phyloP scores from a whole-genome alignment of 306 rosid genomes.

The Prunus mongolica region DNA sequence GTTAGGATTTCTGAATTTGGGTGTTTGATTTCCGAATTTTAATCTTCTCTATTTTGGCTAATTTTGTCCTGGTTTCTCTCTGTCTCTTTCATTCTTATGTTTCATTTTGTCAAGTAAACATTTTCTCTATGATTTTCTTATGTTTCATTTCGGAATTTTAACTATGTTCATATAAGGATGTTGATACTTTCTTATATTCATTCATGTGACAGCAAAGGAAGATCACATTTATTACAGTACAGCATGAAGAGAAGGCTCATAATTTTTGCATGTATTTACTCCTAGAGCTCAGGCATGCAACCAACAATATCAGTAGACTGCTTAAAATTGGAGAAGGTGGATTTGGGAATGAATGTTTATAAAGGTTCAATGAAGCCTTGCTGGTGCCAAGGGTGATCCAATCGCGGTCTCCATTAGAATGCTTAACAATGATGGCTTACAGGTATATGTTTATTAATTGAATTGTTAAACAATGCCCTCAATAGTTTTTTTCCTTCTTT shows the following conservation, averaged over 20 bases:
- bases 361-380: slow-evolving; percentile 64
- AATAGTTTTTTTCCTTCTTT: too few relatives aligned
- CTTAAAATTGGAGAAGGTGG: slow-evolving; percentile 89
- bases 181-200: neutral
- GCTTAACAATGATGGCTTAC: slow-evolving; percentile 63
- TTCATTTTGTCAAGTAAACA: neutral
- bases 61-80: too few relatives aligned
- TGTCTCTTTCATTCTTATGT: too few relatives aligned
- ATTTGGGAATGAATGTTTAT: slow-evolving; percentile 66
- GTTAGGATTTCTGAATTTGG: too few relatives aligned
- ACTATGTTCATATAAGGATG: neutral
- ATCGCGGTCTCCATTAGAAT: slow-evolving; percentile 65
- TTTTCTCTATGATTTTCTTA: neutral
- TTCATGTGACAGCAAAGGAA: slow-evolving; percentile 2
- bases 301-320: slow-evolving; percentile 55
- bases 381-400: slow-evolving; percentile 47
- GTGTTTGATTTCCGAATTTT: too few relatives aligned
- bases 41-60: too few relatives aligned
- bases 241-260: slow-evolving; percentile 78
- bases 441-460: slow-evolving; percentile 41
- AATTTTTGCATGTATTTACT: slow-evolving; percentile 54
- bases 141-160: neutral
- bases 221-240: slow-evolving; percentile 42
- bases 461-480: slow-evolving; percentile 3
- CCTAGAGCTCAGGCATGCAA: slow-evolving; percentile 57